Evolutionary conservation across 1,139 yeast species (phyloP).

Genomic region (Hemisphaericaspora xylanilytica): DNA sequence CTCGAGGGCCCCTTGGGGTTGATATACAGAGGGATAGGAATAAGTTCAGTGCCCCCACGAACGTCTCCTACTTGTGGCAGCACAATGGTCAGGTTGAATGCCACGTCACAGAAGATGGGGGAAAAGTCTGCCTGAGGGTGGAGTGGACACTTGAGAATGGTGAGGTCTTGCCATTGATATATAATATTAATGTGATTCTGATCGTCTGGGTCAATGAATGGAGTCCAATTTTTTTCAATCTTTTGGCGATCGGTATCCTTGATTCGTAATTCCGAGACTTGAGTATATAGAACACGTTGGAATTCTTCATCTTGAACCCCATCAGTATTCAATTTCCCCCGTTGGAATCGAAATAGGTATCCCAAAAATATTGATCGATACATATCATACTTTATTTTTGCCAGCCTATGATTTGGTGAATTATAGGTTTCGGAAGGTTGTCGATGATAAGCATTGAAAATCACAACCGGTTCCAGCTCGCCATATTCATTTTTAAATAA

Average conservation of each 20-base stretch:
- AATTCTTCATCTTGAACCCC: constrained; percentile 14
- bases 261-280: constrained; percentile 26
- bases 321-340: constrained; percentile 28
- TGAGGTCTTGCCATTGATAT: constrained; percentile 39
- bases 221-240: constrained; percentile 46
- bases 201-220: constrained; percentile 28
- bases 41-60: constrained; percentile 39
- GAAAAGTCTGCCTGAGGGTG: background rate
- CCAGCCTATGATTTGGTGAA: too few relatives aligned
- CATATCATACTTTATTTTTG: too few relatives aligned
- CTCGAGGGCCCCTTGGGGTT: constrained; percentile 11
- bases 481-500: constrained; percentile 32
- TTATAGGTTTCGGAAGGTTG: constrained; percentile 13
- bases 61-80: constrained; percentile 29
- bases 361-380: constrained; percentile 18
- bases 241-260: constrained; percentile 15
- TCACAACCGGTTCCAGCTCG: constrained; percentile 27
- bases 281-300: constrained; percentile 21
- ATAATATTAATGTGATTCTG: constrained; percentile 29
- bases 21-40: constrained; percentile 22
- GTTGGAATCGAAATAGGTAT: constrained; percentile 32
- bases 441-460: constrained; percentile 29
- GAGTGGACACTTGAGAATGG: constrained; percentile 30
- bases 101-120: background rate
- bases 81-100: background rate